Evolutionary conservation across 2,329 filamentous ascomycete species (phyloP).

Genomic region (Fusarium liriodendri): DNA sequence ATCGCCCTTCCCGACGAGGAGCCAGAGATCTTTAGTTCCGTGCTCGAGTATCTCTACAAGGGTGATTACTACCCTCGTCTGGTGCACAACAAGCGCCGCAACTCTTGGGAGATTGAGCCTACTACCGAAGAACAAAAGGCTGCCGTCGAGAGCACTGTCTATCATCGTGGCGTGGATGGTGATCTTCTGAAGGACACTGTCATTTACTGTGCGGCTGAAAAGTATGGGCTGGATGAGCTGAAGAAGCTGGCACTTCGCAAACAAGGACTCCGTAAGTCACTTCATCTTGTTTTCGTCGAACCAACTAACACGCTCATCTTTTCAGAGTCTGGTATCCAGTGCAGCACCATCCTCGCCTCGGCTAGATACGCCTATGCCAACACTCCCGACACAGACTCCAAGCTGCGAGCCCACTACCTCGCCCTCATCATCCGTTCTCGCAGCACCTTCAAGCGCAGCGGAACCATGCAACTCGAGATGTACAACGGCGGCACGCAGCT

Average conservation of each 20-base stretch:
- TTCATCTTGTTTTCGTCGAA: neutral
- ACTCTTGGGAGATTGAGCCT: conserved; percentile 86
- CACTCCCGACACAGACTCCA: conserved; percentile 91
- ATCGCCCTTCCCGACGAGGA: conserved; percentile 87
- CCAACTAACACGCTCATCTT: neutral
- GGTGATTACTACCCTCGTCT: conserved; percentile 91
- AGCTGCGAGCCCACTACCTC: conserved; percentile 89
- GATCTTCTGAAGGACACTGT: conserved; percentile 88
- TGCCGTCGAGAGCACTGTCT: conserved; percentile 73
- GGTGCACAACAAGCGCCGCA: conserved; percentile 82
- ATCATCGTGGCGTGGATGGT: conserved; percentile 71
- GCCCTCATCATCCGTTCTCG: conserved; percentile 91
- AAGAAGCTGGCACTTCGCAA: conserved; percentile 88
- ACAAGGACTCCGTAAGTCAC: conserved; percentile 79
- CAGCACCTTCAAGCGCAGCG: conserved; percentile 90
- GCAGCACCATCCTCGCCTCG: conserved; percentile 84
- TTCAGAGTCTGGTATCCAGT: conserved; percentile 80
- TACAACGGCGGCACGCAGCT: conserved; percentile 82
- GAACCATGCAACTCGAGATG: conserved; percentile 97
- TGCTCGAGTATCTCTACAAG: conserved; percentile 94
- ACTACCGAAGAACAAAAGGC: conserved; percentile 57
- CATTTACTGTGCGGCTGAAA: conserved; percentile 89
- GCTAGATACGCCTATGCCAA: conserved; percentile 92
- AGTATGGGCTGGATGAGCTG: conserved; percentile 84
- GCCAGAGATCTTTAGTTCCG: conserved; percentile 88